phyloP scores from a whole-genome alignment of 352 stramenopile species.

The Phytophthora podocarpi region DNA sequence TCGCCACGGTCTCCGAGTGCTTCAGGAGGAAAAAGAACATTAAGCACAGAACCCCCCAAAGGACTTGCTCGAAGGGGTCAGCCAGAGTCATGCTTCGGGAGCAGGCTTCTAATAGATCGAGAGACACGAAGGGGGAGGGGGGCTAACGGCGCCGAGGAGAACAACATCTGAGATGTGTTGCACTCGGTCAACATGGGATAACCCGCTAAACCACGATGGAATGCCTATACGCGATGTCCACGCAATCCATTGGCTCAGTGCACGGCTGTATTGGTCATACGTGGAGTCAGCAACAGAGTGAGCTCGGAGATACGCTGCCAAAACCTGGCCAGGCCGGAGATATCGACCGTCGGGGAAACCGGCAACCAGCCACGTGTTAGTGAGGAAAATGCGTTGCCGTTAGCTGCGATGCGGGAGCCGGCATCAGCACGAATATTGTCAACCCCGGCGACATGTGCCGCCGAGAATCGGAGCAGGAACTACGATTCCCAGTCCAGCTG shows the following conservation, averaged over 20 bases:
- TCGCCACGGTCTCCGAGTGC: constrained; percentile 8
- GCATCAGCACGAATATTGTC: not conserved
- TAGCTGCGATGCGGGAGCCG: not conserved
- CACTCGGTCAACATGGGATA: not conserved
- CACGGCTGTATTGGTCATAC: not conserved
- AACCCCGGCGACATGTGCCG: not conserved
- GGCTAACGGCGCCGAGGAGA: not conserved
- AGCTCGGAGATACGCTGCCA: constrained; percentile 5
- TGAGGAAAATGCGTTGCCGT: not conserved
- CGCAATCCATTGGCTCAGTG: not conserved
- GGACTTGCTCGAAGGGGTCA: constrained; percentile 7
- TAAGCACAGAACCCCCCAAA: constrained; percentile 16
- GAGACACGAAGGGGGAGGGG: not conserved
- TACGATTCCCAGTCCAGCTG: not conserved
- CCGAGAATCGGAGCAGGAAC: not conserved
- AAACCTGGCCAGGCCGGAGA: not conserved
- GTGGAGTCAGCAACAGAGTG: constrained; percentile 14
- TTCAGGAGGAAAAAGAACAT: constrained; percentile 18
- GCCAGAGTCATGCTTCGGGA: not conserved
- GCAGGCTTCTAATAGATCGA: constrained; percentile 2
- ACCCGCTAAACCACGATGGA: not conserved
- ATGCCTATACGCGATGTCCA: not conserved
- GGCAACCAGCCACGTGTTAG: constrained; percentile 1
- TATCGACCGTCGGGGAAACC: not conserved
- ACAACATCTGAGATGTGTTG: constrained; percentile 10